Evolutionary conservation across 768 basidiomycete genomes (phyloP), one percentile per base, ranked within the genome.

Genomic region (Asterophora parasitica): DNA sequence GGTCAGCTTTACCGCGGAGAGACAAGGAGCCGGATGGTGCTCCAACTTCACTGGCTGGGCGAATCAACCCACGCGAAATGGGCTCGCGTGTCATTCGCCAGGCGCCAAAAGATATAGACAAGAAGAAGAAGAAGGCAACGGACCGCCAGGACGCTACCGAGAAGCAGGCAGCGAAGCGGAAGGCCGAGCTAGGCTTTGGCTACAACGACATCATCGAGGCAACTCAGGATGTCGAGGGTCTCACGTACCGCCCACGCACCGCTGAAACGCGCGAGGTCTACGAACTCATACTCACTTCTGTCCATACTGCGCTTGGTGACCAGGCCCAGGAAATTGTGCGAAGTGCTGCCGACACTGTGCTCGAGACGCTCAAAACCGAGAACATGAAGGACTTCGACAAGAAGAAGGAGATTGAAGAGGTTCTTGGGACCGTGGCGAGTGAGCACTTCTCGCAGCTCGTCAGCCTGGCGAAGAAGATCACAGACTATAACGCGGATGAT

Each of bases 11-110:
- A 42, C 89, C 89, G 15, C 78, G 92, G 39, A 77, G 93, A 53
- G 91, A 94, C 76, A 89, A 89, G 70, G 95, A 99, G 65, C 94
- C 94, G 6, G 93, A 96, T 73, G 95, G 96, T 53, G 91, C 92
- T 7, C 90, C 94, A 8, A 94, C 94, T 12, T 85, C 93, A 2
- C 82, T 98, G 28, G 86, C 83, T 37, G 96, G 96, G 12, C 81
- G 87, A 20, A 97, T 99, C 48, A 84, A 92, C 73, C 76, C 83
- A 7, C 79, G 76, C 52, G 85, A 94, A 53, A 99, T 98, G 95
- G 95, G 95, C 19, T 92, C 92, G 15, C 82, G 92, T 16, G 92
- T 89, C 27, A 69, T 82, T 49, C 79, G 92, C 13, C 81, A 89
- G 55, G 82, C 78, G 0, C 90, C 92, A 11, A 91, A 92, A 63